Conservation (phyloP, 805 yeast species). For the Yarrowia yakushimensis region DNA sequence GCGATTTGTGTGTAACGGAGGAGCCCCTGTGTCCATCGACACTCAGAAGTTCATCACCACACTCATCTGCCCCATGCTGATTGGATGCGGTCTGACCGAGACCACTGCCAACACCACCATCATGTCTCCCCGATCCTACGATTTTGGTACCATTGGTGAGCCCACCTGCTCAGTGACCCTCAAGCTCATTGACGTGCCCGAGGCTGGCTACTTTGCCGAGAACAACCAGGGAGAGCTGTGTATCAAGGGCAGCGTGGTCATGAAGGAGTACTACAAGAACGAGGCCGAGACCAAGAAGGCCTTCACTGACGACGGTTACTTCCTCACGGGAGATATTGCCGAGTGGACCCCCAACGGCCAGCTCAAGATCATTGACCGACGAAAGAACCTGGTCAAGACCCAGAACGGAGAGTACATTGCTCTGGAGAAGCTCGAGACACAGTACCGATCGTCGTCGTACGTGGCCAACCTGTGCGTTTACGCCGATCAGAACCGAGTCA, state of each 20-base stretch:
- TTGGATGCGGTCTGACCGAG: constrained; percentile 97
- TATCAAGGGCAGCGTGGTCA: constrained; percentile 70
- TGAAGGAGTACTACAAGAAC: constrained; percentile 76
- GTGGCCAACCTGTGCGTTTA: constrained; percentile 86
- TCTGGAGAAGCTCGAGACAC: constrained; percentile 86
- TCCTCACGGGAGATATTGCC: constrained; percentile 94
- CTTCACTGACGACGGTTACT: constrained; percentile 85
- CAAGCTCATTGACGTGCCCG: constrained; percentile 86
- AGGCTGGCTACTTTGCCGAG: constrained; percentile 86
- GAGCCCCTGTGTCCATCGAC: constrained; percentile 78
- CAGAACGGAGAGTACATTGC: constrained; percentile 97
- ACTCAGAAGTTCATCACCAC: constrained; percentile 79
- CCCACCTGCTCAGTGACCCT: constrained; percentile 78
- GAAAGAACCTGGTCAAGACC: constrained; percentile 93
- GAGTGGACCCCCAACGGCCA: constrained; percentile 83
- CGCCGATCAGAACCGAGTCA: constrained; percentile 82
- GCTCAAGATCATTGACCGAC: constrained; percentile 83
- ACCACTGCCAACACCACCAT: constrained; percentile 86
- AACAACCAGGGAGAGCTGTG: constrained; percentile 91
- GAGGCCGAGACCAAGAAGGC: constrained; percentile 74
- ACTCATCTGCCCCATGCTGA: constrained; percentile 76
- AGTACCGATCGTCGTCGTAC: constrained; percentile 76
- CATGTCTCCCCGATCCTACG: constrained; percentile 60
- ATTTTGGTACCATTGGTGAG: constrained; percentile 76
- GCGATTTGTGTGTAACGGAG: constrained; percentile 76